phyloP scores from a whole-genome alignment of 345 rosid genomes.

The Heritiera littoralis region DNA sequence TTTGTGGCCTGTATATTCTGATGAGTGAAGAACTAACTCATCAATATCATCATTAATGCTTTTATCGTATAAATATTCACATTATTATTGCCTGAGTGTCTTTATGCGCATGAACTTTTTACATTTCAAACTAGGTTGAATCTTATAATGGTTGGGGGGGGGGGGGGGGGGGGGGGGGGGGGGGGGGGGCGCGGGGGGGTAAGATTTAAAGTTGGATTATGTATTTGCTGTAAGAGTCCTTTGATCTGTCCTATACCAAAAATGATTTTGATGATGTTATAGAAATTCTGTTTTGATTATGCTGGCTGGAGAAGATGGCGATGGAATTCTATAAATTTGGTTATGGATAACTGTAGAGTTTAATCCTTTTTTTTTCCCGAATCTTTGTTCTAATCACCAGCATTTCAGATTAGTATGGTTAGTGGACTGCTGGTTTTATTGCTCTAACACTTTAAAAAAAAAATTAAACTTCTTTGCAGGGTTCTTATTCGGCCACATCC shows the following conservation, averaged over 20 bases:
- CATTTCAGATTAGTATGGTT: not conserved
- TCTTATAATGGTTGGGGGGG: not conserved
- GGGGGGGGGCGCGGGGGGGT: no score
- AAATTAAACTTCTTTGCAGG: slow-evolving; percentile 39
- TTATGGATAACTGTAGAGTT: not conserved
- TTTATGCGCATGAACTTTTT: no score
- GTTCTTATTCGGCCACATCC: slow-evolving; percentile 97
- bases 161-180: no score
- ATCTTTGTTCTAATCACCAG: not conserved
- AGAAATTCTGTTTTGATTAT: not conserved
- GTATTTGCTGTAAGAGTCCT: not conserved
- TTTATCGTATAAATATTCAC: no score
- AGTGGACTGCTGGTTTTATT: not conserved
- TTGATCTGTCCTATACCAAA: not conserved
- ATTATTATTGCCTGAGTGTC: no score
- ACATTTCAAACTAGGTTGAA: not conserved
- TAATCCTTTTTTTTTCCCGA: not conserved
- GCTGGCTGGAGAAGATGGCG: not conserved
- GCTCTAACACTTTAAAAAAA: not conserved
- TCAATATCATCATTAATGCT: no score
- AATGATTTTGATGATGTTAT: not conserved
- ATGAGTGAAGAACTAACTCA: no score
- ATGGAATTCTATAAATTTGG: not conserved
- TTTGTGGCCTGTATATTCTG: no score
- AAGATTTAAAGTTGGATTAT: not conserved